Conservation (phyloP, 2,329 filamentous ascomycete genomes). For the Trichoderma sp. region DNA sequence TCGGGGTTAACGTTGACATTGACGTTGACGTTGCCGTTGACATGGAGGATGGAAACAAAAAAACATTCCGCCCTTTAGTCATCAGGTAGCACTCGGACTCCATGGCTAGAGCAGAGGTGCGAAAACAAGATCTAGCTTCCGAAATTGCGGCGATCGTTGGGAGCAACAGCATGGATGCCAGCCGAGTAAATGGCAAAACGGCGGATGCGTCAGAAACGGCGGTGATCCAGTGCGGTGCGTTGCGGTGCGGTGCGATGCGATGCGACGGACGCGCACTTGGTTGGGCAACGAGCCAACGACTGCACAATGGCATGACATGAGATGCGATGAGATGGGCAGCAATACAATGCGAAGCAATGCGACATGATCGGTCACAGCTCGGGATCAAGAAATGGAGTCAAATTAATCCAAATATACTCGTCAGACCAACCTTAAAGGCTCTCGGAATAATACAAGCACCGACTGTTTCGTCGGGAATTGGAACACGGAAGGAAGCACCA, state of each 20-base stretch:
- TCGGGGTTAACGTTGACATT: neutral
- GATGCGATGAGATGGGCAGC: neutral
- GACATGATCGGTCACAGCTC: neutral
- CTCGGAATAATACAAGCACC: constrained; percentile 8
- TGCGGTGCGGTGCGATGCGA: neutral
- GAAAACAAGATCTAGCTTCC: neutral
- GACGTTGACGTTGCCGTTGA: neutral
- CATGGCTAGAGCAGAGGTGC: neutral
- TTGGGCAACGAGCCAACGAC: neutral
- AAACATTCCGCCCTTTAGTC: neutral
- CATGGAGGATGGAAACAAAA: neutral
- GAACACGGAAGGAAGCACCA: neutral
- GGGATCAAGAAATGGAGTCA: neutral
- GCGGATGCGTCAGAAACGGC: constrained; percentile 2
- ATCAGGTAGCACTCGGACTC: neutral
- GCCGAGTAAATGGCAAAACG: neutral
- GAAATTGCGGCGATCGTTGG: neutral
- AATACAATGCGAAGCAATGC: neutral
- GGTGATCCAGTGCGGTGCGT: neutral
- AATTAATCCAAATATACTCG: neutral
- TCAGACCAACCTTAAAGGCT: neutral
- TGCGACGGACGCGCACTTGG: neutral
- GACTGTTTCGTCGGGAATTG: neutral
- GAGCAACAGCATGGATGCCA: neutral
- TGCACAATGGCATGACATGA: neutral